Evolutionary conservation across 768 basidiomycete species (phyloP).

Genomic region (Russula ochroleuca): DNA sequence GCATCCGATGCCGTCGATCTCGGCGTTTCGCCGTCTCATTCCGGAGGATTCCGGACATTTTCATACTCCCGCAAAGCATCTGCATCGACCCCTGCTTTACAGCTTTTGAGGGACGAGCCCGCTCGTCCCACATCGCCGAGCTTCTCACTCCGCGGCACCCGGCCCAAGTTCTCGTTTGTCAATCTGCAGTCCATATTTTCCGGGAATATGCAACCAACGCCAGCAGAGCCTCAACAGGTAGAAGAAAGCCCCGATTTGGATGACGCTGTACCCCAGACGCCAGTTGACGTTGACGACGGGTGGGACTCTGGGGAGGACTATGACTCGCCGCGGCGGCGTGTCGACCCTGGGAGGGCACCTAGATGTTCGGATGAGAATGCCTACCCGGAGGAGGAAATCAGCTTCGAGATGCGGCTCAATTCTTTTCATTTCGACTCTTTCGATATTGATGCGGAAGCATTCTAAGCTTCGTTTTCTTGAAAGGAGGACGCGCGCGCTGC

Average conservation of each 20-base stretch:
- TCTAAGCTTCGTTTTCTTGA: slow-evolving; percentile 33
- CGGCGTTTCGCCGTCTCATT: not conserved
- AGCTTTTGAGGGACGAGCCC: slow-evolving; percentile 6
- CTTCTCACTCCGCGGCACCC: slow-evolving; percentile 32
- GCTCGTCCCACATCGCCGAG: slow-evolving; percentile 26
- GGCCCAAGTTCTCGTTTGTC: slow-evolving; percentile 35
- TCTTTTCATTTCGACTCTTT: slow-evolving; percentile 70
- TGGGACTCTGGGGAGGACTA: slow-evolving; percentile 24
- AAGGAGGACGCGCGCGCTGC: slow-evolving; percentile 7
- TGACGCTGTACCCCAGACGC: slow-evolving; percentile 1
- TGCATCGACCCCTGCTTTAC: slow-evolving; percentile 20
- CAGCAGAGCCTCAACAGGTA: slow-evolving; percentile 14
- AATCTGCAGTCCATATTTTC: slow-evolving; percentile 36
- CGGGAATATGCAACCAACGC: slow-evolving; percentile 17
- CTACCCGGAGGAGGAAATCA: slow-evolving; percentile 36
- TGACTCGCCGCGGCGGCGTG: slow-evolving; percentile 22
- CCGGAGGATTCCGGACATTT: slow-evolving; percentile 8
- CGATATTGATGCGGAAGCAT: slow-evolving; percentile 61
- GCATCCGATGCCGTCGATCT: not conserved
- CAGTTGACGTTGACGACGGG: slow-evolving; percentile 17
- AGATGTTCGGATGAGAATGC: not conserved
- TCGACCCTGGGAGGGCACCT: not conserved
- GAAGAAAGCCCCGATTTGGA: slow-evolving; percentile 2
- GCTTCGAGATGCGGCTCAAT: slow-evolving; percentile 64
- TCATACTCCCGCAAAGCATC: slow-evolving; percentile 19